Base-by-base conservation (phyloP, 139 green algal genomes). In the Pleodorina starrii region DNA sequence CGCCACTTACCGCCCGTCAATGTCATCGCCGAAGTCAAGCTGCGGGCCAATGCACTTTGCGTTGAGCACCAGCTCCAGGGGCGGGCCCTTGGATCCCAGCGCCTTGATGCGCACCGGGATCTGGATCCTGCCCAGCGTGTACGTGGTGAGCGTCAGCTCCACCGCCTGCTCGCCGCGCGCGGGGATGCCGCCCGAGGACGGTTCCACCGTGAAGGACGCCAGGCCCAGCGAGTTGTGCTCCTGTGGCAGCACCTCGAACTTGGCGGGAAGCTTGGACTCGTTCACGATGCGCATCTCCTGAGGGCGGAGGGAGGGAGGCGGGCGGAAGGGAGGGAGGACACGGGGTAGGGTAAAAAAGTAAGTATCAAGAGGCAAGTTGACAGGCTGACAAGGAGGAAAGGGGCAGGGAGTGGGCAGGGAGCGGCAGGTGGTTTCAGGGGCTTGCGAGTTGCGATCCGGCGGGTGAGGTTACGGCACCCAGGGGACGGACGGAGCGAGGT, bases 221-320 rank as follows among this genome's bases (percentile, higher is more conserved):
- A 98, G 90, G 6, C 84, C 87, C 75, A 93, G 78, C 80, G 91
- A 95, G 59, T 91, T 82, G 17, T 86, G 48, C 60, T 97, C 94
- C 91, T 97, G 95, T 5, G 86, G 90, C 73, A 95, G 43, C 29
- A 97, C 90, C 85, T 96, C 93, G 91, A 96, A 97, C 87, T 96
- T 96, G 66, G 94, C 95, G 10, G 96, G 96, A 42, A 98, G 93
- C 90, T 96, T 95, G 75, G 92, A 95, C 36, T 94, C 85, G 77
- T 98, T 98, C 19, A 66, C 90, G 60, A 96, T 83, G 84, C 89
- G 84, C 76, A 90, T 63, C 59, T 88, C 59, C 66, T 89, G 43
- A 42, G 77, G 35, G 32, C 1, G n/a, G 14, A 69, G 32, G 9
- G 17, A 84, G 3, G 42, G 35, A n/a, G 23, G 42, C 16, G 44